A percentile compares a stretch with the other conserved stretches of the same genome.
Evolutionary conservation across 805 yeast genomes (phyloP).

Genomic region (Hanseniaspora valbyensis): DNA sequence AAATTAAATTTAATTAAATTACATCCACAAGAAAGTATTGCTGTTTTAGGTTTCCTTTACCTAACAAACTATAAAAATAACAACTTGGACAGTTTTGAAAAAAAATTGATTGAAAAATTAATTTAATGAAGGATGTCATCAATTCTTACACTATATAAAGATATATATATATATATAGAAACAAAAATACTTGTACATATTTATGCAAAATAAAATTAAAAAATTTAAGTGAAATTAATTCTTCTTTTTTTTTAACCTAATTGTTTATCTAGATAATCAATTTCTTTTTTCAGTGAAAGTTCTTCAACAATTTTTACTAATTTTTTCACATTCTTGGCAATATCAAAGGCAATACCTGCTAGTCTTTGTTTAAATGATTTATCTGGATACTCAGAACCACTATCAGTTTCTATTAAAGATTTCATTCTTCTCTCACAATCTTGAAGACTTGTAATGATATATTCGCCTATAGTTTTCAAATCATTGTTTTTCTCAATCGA

Average conservation of each 20-base stretch:
- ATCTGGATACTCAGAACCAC: conserved; percentile 63
- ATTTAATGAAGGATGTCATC: too few species aligned
- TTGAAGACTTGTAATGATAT: conserved; percentile 76
- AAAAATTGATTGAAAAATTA: not conserved
- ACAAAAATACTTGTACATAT: not conserved
- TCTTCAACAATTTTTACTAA: conserved; percentile 93
- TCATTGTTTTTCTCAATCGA: conserved; percentile 77
- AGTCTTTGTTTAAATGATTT: conserved; percentile 83
- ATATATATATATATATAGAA: not conserved
- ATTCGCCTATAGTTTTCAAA: conserved; percentile 79
- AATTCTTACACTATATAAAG: not conserved
- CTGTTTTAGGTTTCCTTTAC: conserved; percentile 9
- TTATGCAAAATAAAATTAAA: not conserved
- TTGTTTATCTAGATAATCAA: conserved; percentile 66
- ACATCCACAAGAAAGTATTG: not conserved
- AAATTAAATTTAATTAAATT: not conserved
- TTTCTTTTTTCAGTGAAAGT: conserved; percentile 77
- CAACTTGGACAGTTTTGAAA: not conserved
- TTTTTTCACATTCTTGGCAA: conserved; percentile 92
- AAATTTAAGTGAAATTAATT: not conserved
- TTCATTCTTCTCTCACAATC: conserved; percentile 82
- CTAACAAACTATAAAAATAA: conserved; percentile 1
- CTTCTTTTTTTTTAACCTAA: conserved; percentile 21
- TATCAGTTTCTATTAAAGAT: conserved; percentile 35
- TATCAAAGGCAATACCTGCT: conserved; percentile 92